Base-by-base conservation (phyloP, 768 basidiomycete species). In the Austroboletus festivus region DNA sequence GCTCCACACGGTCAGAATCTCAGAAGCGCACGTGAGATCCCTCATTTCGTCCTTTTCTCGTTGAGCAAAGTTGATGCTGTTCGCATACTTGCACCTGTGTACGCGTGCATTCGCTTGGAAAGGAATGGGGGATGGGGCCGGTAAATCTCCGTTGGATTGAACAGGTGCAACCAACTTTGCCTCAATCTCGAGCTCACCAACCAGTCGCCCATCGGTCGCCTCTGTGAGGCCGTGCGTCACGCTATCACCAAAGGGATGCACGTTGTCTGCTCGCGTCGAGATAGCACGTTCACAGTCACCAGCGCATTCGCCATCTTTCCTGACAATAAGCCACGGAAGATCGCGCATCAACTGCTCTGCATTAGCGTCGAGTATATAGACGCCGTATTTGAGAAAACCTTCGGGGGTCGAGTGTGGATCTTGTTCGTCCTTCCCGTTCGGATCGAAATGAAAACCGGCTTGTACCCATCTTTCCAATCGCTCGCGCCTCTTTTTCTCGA, bases 41-140 rank as follows among this genome's bases (percentile, higher is more conserved):
- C 86, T 74, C 89, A 93, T 94, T 72, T 94, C 93, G 52, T 90
- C 88, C 67, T 81, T 81, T 70, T 95, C 92, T 28, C 89, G 76
- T 59, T 82, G 78, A 13, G 88, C 83, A 65, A 93, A 92, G 63
- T 90, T 81, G 61, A 91, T 78, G 24, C 85, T 86, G 62, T 87
- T 86, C 4, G 70, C 69, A 30, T 52, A 51, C 55, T 60, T 61
- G 44, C 63, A 64, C 40, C 63, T 54, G 19, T 64, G 64, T 34
- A 64, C 50, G 12, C 55, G 57, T 10, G 53, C 41, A 26, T 50
- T 59, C 38, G 46, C 21, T 11, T 44, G 50, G 18, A 9, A 12
- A 12, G 51, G 42, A 4, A 19, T 20, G 20, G 48, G 37, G 4
- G 55, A 19, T 9, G 9, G 38, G 23, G 40, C 47, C 12, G 30